phyloP scores from a whole-genome alignment of 768 basidiomycete genomes.

The Lactarius indigo region DNA sequence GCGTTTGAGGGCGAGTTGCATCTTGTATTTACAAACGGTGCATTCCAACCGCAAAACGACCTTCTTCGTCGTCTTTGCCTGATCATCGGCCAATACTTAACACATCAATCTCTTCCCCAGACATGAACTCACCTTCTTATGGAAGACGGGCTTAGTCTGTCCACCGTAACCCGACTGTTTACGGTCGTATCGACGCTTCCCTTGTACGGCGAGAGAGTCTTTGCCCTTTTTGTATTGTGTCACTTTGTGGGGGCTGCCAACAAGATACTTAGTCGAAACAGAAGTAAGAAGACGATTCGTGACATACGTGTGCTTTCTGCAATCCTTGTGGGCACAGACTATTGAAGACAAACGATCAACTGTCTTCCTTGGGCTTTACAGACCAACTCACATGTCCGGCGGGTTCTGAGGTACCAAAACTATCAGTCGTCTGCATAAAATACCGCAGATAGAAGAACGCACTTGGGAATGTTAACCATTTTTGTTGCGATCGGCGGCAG shows the following conservation, averaged over 20 bases:
- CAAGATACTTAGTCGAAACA: slow-evolving; percentile 4
- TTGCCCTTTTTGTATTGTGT: slow-evolving; percentile 99
- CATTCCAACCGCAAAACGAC: slow-evolving; percentile 97
- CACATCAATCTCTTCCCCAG: background rate
- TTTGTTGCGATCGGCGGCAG: slow-evolving; percentile 31
- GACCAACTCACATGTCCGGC: slow-evolving; percentile 84
- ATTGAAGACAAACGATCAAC: slow-evolving; percentile 24
- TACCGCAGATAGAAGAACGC: slow-evolving; percentile 34
- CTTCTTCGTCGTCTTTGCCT: slow-evolving; percentile 99
- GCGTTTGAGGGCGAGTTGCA: slow-evolving; percentile 93
- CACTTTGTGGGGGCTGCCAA: slow-evolving; percentile 89
- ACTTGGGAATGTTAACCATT: slow-evolving; percentile 98
- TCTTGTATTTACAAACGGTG: slow-evolving; percentile 98
- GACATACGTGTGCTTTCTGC: slow-evolving; percentile 94
- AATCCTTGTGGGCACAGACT: slow-evolving; percentile 96
- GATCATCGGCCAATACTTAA: slow-evolving; percentile 13
- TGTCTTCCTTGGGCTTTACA: background rate
- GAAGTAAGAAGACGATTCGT: too few relatives aligned
- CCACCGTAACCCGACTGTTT: slow-evolving; percentile 99
- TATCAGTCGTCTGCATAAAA: background rate
- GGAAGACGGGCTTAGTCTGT: slow-evolving; percentile 99
- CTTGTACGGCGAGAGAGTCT: slow-evolving; percentile 95
- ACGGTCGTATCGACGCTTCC: slow-evolving; percentile 99
- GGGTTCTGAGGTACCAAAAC: slow-evolving; percentile 57
- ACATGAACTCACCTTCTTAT: slow-evolving; percentile 84